Base-by-base conservation (phyloP, 495 filamentous ascomycete species). In the Neurospora africana region DNA sequence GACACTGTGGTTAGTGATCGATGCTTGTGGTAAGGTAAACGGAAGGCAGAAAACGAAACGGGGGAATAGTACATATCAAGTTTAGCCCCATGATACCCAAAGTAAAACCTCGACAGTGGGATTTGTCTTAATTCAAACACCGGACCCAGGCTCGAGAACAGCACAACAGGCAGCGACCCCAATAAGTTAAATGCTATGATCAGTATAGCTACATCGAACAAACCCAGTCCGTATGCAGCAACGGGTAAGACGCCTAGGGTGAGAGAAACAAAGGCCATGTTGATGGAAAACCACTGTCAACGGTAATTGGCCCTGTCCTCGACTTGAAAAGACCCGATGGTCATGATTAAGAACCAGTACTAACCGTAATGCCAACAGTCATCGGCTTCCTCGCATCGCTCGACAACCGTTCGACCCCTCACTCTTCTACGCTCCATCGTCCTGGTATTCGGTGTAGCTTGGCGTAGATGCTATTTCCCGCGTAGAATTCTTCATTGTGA, bases 241-340 rank as follows among this genome's bases (percentile, higher is more conserved):
- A 89, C 82, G n/a, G 85, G 89, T 6, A 95, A 84, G 4, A 90
- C 89, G 70, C 92, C 93, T 72, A 96, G 89, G 39, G 92, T 92
- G 76, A 96, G 95, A 17, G 91, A 90, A 43, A 89, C 90, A 67
- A 94, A 89, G 69, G 93, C 91, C 90, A 95, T 91, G 81, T 95
- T 95, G 73, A 91, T 90, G 1, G 92, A 90, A 69, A 93, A 79
- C 92, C 93, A 95, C 92, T n/a, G n/a, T n/a, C n/a, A n/a, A n/a
- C n/a, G n/a, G n/a, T n/a, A n/a, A n/a, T n/a, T n/a, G n/a, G n/a
- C n/a, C n/a, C n/a, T n/a, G n/a, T n/a, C n/a, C n/a, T n/a, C n/a
- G n/a, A n/a, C n/a, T n/a, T n/a, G n/a, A n/a, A n/a, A n/a, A n/a
- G n/a, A n/a, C n/a, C n/a, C n/a, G n/a, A n/a, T n/a, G n/a, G n/a